Evolutionary conservation across 352 stramenopile genomes (phyloP).

Genomic region (Pseudoperonospora humuli): DNA sequence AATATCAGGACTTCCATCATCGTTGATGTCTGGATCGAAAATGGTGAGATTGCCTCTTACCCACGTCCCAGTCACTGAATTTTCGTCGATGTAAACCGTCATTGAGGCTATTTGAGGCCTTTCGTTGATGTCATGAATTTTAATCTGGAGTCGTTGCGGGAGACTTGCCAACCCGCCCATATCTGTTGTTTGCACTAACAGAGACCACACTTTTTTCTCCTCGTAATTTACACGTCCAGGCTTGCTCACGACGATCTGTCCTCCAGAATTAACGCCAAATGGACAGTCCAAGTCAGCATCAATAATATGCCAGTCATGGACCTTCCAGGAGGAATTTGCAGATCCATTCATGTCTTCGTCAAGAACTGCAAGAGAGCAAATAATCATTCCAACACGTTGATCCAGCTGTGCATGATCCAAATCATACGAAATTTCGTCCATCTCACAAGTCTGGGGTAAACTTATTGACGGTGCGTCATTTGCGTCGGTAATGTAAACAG

Average conservation of each 20-base stretch:
- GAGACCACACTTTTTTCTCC: slow-evolving; percentile 6
- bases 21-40: slow-evolving; percentile 15
- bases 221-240: slow-evolving; percentile 16
- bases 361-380: slow-evolving; percentile 14
- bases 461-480: slow-evolving; percentile 18
- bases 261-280: slow-evolving; percentile 10
- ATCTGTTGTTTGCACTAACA: slow-evolving; percentile 14
- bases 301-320: slow-evolving; percentile 11
- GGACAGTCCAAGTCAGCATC: slow-evolving; percentile 4
- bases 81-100: slow-evolving; percentile 22
- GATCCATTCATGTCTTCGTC: slow-evolving; percentile 12
- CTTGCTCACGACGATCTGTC: slow-evolving; percentile 9
- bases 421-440: slow-evolving; percentile 16
- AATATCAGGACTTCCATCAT: slow-evolving; percentile 5
- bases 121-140: slow-evolving; percentile 17
- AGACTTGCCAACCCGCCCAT: slow-evolving; percentile 10
- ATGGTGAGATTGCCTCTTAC: slow-evolving; percentile 9
- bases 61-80: slow-evolving; percentile 1
- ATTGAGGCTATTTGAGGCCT: slow-evolving; percentile 4
- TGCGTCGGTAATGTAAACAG: slow-evolving; percentile 7
- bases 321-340: slow-evolving; percentile 11
- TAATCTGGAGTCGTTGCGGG: slow-evolving; percentile 12
- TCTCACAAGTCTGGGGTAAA: slow-evolving; percentile 7
- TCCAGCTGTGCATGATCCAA: slow-evolving; percentile 9
- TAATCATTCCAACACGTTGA: slow-evolving; percentile 3